A percentile compares a stretch with the other conserved stretches of the same genome.
Evolutionary conservation across 495 filamentous ascomycete species (phyloP).

Genomic region (Mytilinidion resinicola): DNA sequence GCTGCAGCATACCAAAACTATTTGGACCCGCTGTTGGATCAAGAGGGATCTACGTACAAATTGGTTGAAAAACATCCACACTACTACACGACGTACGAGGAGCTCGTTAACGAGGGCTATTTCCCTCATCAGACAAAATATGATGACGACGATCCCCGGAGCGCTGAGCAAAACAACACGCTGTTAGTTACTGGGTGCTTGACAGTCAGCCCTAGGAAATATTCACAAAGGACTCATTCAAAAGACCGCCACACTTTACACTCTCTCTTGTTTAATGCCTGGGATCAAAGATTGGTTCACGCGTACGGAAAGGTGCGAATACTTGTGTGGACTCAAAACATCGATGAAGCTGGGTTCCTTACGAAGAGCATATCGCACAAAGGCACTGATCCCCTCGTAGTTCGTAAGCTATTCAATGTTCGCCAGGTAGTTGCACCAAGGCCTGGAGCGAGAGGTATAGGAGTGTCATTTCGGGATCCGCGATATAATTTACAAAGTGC

Average conservation of each 20-base stretch:
- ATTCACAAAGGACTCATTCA: conserved; percentile 15
- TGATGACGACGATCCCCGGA: conserved; percentile 22
- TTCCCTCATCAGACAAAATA: conserved; percentile 47
- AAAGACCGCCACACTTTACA: conserved; percentile 31
- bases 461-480: conserved; percentile 46
- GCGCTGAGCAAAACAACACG: conserved; percentile 51
- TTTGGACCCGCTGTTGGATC: conserved; percentile 55
- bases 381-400: background rate
- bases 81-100: conserved; percentile 44
- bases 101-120: conserved; percentile 41
- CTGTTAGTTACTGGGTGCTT: conserved; percentile 49
- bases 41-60: conserved; percentile 47
- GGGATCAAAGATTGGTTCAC: conserved; percentile 46
- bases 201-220: conserved; percentile 16
- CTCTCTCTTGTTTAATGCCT: conserved; percentile 39
- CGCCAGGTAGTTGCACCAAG: conserved; percentile 7
- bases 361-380: conserved; percentile 44
- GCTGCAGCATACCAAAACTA: conserved; percentile 49
- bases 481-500: conserved; percentile 35
- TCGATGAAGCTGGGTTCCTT: conserved; percentile 43
- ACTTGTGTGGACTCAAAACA: conserved; percentile 53
- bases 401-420: background rate
- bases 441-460: conserved; percentile 33
- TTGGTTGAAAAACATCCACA: conserved; percentile 46
- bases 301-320: conserved; percentile 64